These are phyloP conservation scores for Arbutus unedo DNA, from an alignment of 148 eudicot genomes.

Conservation along the genomic window DNA sequence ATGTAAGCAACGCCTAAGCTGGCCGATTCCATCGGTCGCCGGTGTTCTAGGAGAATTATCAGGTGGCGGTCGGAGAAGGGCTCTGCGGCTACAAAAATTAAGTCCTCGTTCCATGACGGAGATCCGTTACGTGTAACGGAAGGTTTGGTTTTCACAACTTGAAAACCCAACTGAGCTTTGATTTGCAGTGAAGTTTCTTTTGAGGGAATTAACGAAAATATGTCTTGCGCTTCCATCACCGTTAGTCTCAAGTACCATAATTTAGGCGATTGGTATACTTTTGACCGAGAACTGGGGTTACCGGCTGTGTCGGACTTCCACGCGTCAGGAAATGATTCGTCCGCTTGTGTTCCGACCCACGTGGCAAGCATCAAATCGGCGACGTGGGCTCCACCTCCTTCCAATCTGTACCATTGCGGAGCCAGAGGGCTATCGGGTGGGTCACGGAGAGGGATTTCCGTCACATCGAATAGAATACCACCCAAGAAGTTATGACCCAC, in stretches of 20 bases:
- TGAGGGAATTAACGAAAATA: conserved; percentile 30
- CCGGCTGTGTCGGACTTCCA: conserved; percentile 82
- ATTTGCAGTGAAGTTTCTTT: conserved; percentile 51
- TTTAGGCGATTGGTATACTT: conserved; percentile 83
- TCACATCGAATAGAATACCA: conserved; percentile 79
- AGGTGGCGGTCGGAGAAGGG: conserved; percentile 61
- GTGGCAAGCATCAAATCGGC: conserved; percentile 91
- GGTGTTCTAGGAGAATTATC: conserved; percentile 46
- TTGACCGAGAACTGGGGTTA: conserved; percentile 52
- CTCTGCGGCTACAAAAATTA: conserved; percentile 75
- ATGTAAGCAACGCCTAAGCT: conserved; percentile 50
- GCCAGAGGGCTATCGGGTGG: conserved; percentile 97
- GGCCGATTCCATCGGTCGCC: conserved; percentile 43
- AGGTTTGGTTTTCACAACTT: conserved; percentile 56
- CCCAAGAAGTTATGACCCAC: conserved; percentile 62
- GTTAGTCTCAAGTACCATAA: conserved; percentile 77
- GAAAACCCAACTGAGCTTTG: conserved; percentile 74
- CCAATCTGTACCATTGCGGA: conserved; percentile 94
- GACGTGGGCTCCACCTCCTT: conserved; percentile 67
- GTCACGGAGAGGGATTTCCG: conserved; percentile 84
- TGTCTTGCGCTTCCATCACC: conserved; percentile 71
- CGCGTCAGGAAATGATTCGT: conserved; percentile 87
- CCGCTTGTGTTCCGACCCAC: conserved; percentile 93
- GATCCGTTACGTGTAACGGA: conserved; percentile 43
- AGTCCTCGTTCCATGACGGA: conserved; percentile 77